Evolutionary conservation across 306 rosid genomes (phyloP), one percentile per base, ranked within the genome.

Genomic region (Pyrus pyrifolia): DNA sequence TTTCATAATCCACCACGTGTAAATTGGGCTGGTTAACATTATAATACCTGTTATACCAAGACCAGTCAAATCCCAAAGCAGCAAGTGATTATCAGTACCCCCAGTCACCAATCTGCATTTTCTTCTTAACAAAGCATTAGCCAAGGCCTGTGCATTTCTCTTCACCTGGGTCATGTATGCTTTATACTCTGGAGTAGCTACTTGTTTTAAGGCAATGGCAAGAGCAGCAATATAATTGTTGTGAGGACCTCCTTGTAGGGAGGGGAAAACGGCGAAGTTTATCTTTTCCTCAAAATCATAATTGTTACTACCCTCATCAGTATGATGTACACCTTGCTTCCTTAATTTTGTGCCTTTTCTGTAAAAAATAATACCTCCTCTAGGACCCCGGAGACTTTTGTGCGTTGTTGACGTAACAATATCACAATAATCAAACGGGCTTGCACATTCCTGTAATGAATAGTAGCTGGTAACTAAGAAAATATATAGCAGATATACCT

Each of bases 221-320:
- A 95, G 98, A 5, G 98, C 98, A 72, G 97, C 98, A 72, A 89
- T 92, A 71, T 95, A 97, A 81, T 95, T 95, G 86, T 95, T 95
- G 87, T 95, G 98, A 1, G 98, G 98, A 25, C 98, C 98, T 44
- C 98, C 98, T 89, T 95, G 98, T 87, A 92, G 30, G 46, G 98
- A 93, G 72, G 98, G 96, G 46, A 92, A 92, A 61, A 95, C 98
- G 44, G 97, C 89, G 76, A 94, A 94, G 81, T 92, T 95, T 73
- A 95, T 90, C 86, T 85, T 95, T 68, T 95, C 98, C 83, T 95
- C 98, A 11, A 86, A 92, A 75, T 92, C 98, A 83, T 89, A 95
- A 40, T 86, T 91, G 65, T 89, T 90, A 73, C 82, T 81, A 79
- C 88, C 93, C 72, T 83, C 98, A 80, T 91, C 96, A 72, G 76